Conservation (phyloP, 495 filamentous ascomycete genomes). For the Aspergillus kassunensis region DNA sequence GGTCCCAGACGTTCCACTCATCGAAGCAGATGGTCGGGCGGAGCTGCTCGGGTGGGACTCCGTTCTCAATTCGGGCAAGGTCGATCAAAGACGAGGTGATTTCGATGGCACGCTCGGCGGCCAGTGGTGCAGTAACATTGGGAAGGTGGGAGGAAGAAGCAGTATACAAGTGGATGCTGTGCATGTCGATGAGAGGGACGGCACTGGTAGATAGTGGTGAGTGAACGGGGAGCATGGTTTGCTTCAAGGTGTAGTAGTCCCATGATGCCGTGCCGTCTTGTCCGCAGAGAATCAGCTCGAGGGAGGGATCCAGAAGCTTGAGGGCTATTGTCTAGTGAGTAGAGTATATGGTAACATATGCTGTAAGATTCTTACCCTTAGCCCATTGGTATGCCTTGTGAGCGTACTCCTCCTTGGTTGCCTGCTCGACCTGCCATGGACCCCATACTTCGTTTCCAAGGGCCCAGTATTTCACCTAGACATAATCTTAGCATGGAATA, state of each 20-base stretch:
- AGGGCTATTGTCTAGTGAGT: constrained; percentile 42
- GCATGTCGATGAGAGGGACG: constrained; percentile 66
- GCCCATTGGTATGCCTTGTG: constrained; percentile 76
- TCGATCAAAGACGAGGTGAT: constrained; percentile 66
- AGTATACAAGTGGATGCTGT: constrained; percentile 69
- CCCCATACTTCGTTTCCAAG: constrained; percentile 74
- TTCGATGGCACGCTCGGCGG: constrained; percentile 71
- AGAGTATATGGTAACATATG: background rate
- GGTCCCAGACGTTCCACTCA: constrained; percentile 86
- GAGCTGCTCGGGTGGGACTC: constrained; percentile 51
- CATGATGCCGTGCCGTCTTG: constrained; percentile 63
- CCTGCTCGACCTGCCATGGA: constrained; percentile 75
- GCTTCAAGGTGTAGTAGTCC: constrained; percentile 68
- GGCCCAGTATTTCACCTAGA: constrained; percentile 59
- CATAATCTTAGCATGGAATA: background rate
- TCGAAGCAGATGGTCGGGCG: constrained; percentile 74
- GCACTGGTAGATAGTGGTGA: constrained; percentile 40
- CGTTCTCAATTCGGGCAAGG: constrained; percentile 67
- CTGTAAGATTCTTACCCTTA: constrained; percentile 42
- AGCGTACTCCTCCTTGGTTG: constrained; percentile 71
- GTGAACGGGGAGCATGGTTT: constrained; percentile 48
- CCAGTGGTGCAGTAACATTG: constrained; percentile 64
- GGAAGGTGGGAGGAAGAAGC: constrained; percentile 47
- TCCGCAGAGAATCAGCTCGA: constrained; percentile 67
- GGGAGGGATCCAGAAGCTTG: constrained; percentile 65